These are phyloP conservation scores for Dryas drummondii DNA, from an alignment of 306 rosid species.

Conservation along the genomic window DNA sequence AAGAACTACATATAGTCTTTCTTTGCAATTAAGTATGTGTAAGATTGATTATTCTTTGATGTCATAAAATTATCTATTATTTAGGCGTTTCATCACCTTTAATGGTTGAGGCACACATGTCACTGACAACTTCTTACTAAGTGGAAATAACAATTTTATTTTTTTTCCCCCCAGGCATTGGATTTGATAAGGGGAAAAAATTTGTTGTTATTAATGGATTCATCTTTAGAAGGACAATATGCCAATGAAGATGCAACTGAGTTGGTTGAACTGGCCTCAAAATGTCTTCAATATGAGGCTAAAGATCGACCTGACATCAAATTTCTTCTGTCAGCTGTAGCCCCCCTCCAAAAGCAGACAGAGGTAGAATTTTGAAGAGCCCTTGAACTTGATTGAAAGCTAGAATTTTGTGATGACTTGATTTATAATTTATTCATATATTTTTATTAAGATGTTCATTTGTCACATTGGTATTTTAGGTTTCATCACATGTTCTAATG, in stretches of 20 bases:
- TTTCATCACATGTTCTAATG: conserved; percentile 72
- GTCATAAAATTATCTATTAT: background rate
- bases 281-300: conserved; percentile 88
- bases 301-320: conserved; percentile 79
- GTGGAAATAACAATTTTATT: conserved; percentile 4
- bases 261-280: conserved; percentile 85
- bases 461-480: conserved; percentile 29
- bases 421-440: background rate
- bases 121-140: background rate
- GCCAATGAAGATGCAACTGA: conserved; percentile 76
- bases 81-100: background rate
- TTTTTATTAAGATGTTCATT: background rate
- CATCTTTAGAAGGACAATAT: conserved; percentile 89
- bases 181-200: conserved; percentile 82
- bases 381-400: background rate
- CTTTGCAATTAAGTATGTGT: background rate
- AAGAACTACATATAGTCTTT: background rate
- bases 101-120: background rate
- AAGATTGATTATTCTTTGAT: background rate
- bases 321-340: conserved; percentile 69
- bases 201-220: conserved; percentile 74
- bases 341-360: conserved; percentile 76
- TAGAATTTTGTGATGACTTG: background rate
- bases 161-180: conserved; percentile 51
- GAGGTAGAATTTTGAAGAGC: conserved; percentile 44